Base-by-base conservation (phyloP, 78 protist genomes). In the Emiliania huxleyi region DNA sequence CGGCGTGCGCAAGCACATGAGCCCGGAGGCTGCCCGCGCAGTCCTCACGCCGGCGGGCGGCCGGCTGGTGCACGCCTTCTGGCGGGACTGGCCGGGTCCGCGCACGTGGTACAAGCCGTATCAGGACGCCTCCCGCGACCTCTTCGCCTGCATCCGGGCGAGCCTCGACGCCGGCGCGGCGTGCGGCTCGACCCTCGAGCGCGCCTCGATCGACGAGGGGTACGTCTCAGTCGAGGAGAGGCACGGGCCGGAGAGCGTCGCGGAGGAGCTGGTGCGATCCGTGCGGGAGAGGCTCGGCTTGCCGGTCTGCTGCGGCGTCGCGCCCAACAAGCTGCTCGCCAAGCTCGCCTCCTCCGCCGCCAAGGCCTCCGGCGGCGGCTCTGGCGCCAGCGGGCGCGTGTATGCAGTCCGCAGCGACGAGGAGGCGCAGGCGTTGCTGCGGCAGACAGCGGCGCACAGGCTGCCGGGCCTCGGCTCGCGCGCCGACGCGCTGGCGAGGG, bases 61-160 rank as follows among this genome's bases (percentile, higher is more conserved):
- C 23, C 87, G 87, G 35, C 46, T 79, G 52, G 35, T 79, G 55
- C 87, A 79, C 48, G 87, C 87, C 1, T 79, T 18, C 87, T 79
- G 52, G 87, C 87, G 87, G 19, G 29, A 79, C 22, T 79, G 87
- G 87, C 87, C 87, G 33, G 87, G 87, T 46, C 87, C 44, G 29
- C 87, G 87, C 87, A 40, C n/a, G 44, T 40, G 44, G 35, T 79
- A 79, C 87, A 29, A 21, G 48, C 87, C 52, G 46, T 79, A 79
- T 33, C 42, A 79, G 29, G 33, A n/a, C 6, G 87, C 45, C 0
- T 42, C 52, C 19, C 44, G 87, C 44, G 35, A 79, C 33, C 35
- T 79, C 87, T 79, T 79, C 29, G n/a, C 44, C 19, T 22, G 37
- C 0, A 1, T 79, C 6, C 38, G 35, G 33, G 44, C 87, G 23